phyloP scores from a whole-genome alignment of 2,329 filamentous ascomycete species.

The Myriosclerotinia curreyana region DNA sequence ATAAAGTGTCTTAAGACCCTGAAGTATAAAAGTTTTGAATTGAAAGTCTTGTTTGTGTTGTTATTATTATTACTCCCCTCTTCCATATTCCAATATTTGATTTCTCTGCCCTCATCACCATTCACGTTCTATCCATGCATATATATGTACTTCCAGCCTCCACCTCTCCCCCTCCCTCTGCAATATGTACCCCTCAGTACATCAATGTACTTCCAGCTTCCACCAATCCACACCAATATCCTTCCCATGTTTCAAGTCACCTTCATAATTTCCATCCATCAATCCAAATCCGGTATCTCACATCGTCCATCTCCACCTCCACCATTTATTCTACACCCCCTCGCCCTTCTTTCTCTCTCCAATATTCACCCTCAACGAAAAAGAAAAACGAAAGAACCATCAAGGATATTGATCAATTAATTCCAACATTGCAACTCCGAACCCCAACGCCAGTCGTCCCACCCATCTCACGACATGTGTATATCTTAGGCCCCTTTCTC shows the following conservation, averaged over 20 bases:
- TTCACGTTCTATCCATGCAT: background rate
- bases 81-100: too few relatives aligned
- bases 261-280: background rate
- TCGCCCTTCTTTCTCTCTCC: background rate
- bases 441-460: slow-evolving; percentile 12
- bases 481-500: slow-evolving; percentile 13
- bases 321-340: too few relatives aligned
- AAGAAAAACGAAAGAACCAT: background rate
- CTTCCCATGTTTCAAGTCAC: background rate
- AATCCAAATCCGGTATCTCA: background rate
- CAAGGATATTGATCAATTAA: background rate
- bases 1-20: too few relatives aligned
- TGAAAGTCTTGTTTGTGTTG: too few relatives aligned
- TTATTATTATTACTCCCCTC: too few relatives aligned
- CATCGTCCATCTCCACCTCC: background rate
- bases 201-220: too few relatives aligned
- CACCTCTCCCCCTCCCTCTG: background rate
- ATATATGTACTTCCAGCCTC: too few relatives aligned
- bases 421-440: background rate
- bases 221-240: too few relatives aligned
- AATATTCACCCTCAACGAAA: too few relatives aligned
- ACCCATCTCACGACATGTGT: slow-evolving; percentile 10
- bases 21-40: too few relatives aligned
- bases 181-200: background rate
- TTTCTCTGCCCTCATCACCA: too few relatives aligned